Evolutionary conservation across 345 rosid genomes (phyloP).

Genomic region (Arabidopsis thaliana): TAIR10.1 NC_003070.9:22564501-22565000

Average conservation of each 20-base stretch:
- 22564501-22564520: slow-evolving; percentile 47
- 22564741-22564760: slow-evolving; percentile 8
- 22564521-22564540: slow-evolving; percentile 27
- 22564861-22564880: slow-evolving; percentile 14
- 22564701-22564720: slow-evolving; percentile 28
- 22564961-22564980: slow-evolving; percentile 14
- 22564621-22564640: slow-evolving; percentile 37
- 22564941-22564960: slow-evolving; percentile 1
- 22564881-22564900: slow-evolving; percentile 26
- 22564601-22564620: slow-evolving; percentile 2
- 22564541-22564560: slow-evolving; percentile 44
- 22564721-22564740: slow-evolving; percentile 37
- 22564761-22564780: slow-evolving; percentile 28
- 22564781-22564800: slow-evolving; percentile 89
- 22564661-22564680: slow-evolving; percentile 30
- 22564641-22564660: slow-evolving; percentile 40
- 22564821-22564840: slow-evolving; percentile 9
- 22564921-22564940: slow-evolving; percentile 22
- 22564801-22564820: slow-evolving; percentile 94
- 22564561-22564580: slow-evolving; percentile 44
- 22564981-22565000: background rate
- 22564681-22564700: slow-evolving; percentile 36
- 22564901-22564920: background rate
- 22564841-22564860: background rate
- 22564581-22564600: slow-evolving; percentile 47